phyloP scores from a whole-genome alignment of 371 early-diverging fungal species.

The Rhizopus microsporus region DNA sequence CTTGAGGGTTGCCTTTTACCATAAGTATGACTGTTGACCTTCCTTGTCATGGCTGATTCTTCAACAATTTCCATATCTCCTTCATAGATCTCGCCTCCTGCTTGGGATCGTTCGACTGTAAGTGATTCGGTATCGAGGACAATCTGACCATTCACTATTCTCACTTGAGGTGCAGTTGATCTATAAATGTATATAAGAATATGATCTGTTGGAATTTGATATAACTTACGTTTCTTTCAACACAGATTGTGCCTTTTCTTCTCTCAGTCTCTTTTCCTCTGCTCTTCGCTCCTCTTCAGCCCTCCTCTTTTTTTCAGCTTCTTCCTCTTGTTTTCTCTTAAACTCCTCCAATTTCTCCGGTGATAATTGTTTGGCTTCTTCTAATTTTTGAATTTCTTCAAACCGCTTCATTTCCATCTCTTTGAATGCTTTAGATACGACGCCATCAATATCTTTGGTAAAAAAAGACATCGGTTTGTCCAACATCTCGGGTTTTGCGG shows the following conservation, averaged over 20 bases:
- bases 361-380: slow-evolving; percentile 22
- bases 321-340: slow-evolving; percentile 27
- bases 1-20: slow-evolving; percentile 37
- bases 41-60: slow-evolving; percentile 57
- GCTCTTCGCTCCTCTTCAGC: slow-evolving; percentile 9
- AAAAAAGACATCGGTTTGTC: slow-evolving; percentile 53
- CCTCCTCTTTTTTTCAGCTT: slow-evolving; percentile 13
- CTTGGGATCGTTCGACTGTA: slow-evolving; percentile 24
- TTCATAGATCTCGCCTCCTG: slow-evolving; percentile 36
- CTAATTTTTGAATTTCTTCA: slow-evolving; percentile 27
- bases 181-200: slow-evolving; percentile 8
- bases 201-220: not conserved
- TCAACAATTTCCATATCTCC: slow-evolving; percentile 68
- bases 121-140: slow-evolving; percentile 66
- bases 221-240: slow-evolving; percentile 35
- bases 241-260: slow-evolving; percentile 16
- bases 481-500: slow-evolving; percentile 30
- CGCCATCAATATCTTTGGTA: slow-evolving; percentile 50
- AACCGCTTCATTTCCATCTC: slow-evolving; percentile 40
- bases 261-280: slow-evolving; percentile 13
- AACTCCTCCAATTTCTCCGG: slow-evolving; percentile 20
- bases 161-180: slow-evolving; percentile 61
- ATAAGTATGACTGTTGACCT: slow-evolving; percentile 60
- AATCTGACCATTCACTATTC: slow-evolving; percentile 65
- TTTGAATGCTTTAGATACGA: slow-evolving; percentile 49